These are phyloP conservation scores for Ustanciosporium gigantosporum DNA, from an alignment of 1,284 basidiomycete genomes.

Conservation along the genomic window DNA sequence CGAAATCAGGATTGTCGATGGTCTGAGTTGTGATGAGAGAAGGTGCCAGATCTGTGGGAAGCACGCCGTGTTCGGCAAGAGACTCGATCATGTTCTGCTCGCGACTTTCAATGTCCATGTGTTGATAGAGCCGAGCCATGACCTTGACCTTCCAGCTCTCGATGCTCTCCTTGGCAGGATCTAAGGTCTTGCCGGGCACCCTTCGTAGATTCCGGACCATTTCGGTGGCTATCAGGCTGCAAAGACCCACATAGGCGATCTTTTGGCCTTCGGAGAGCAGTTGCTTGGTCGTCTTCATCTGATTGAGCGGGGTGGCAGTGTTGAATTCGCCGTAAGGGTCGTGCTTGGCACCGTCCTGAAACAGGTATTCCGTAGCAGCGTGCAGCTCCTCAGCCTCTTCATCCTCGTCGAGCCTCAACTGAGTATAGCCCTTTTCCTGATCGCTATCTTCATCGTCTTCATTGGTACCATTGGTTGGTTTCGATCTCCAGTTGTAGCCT, in stretches of 20 bases:
- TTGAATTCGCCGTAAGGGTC: slow-evolving; percentile 39
- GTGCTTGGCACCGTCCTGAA: slow-evolving; percentile 45
- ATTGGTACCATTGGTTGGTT: slow-evolving; percentile 23
- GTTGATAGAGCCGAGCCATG: slow-evolving; percentile 59
- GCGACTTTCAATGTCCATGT: slow-evolving; percentile 57
- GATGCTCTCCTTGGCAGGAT: slow-evolving; percentile 37
- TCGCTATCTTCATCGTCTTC: slow-evolving; percentile 36
- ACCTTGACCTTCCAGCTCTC: slow-evolving; percentile 55
- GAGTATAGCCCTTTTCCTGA: slow-evolving; percentile 53
- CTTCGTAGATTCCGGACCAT: slow-evolving; percentile 42
- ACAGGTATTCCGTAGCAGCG: slow-evolving; percentile 58
- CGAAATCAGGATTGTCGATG: slow-evolving; percentile 58
- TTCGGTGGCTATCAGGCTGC: slow-evolving; percentile 51
- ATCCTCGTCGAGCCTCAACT: slow-evolving; percentile 58
- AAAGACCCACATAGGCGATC: slow-evolving; percentile 59
- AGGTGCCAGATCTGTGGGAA: slow-evolving; percentile 54
- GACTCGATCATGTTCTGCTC: slow-evolving; percentile 61
- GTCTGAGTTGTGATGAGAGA: slow-evolving; percentile 57
- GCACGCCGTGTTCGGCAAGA: slow-evolving; percentile 55
- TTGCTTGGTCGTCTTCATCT: slow-evolving; percentile 59
- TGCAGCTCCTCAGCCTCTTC: slow-evolving; percentile 57
- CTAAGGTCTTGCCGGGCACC: slow-evolving; percentile 45
- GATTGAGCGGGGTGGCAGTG: slow-evolving; percentile 54
- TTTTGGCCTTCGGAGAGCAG: slow-evolving; percentile 57
- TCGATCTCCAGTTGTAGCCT: slow-evolving; percentile 58